A percentile compares a stretch with the other conserved stretches of the same genome.
Evolutionary conservation across 805 yeast species (phyloP).

Genomic region (Teunomyces barrocoloradensis): DNA sequence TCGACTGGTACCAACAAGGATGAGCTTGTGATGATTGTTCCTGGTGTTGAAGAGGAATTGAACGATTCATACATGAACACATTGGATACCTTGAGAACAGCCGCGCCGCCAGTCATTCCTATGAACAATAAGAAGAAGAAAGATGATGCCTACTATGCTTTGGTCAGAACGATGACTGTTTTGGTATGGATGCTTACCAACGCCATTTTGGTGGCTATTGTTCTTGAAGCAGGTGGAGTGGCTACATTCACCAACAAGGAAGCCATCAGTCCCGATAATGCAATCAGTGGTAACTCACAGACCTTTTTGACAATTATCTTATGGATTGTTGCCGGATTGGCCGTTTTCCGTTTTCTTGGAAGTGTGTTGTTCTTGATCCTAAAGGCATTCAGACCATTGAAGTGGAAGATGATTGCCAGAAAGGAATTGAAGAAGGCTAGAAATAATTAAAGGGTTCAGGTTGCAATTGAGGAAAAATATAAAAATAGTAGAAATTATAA

Average conservation of each 20-base stretch:
- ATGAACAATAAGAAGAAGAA: constrained; percentile 24
- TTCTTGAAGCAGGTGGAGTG: constrained; percentile 80
- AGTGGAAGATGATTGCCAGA: constrained; percentile 32
- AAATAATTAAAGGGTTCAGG: constrained; percentile 2
- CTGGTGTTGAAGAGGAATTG: constrained; percentile 73
- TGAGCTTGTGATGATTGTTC: constrained; percentile 46
- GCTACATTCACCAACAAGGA: constrained; percentile 36
- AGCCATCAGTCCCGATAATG: constrained; percentile 25
- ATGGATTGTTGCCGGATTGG: constrained; percentile 92
- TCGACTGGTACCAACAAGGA: constrained; percentile 40
- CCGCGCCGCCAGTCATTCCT: constrained; percentile 35
- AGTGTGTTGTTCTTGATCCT: constrained; percentile 55
- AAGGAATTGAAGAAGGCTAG: constrained; percentile 11
- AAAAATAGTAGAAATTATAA: background rate
- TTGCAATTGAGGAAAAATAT: background rate
- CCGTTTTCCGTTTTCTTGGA: constrained; percentile 78
- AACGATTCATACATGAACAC: constrained; percentile 70
- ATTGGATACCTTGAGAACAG: constrained; percentile 51
- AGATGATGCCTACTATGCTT: constrained; percentile 83
- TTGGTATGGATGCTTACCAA: constrained; percentile 87
- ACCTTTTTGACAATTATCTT: constrained; percentile 78
- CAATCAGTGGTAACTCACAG: constrained; percentile 48
- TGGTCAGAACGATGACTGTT: constrained; percentile 85
- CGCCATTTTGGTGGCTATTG: constrained; percentile 76
- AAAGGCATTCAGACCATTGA: constrained; percentile 37